A percentile compares a stretch with the other conserved stretches of the same genome.
phyloP scores from a whole-genome alignment of 2,329 filamentous ascomycete species.

The Nectriaceae sp. region DNA sequence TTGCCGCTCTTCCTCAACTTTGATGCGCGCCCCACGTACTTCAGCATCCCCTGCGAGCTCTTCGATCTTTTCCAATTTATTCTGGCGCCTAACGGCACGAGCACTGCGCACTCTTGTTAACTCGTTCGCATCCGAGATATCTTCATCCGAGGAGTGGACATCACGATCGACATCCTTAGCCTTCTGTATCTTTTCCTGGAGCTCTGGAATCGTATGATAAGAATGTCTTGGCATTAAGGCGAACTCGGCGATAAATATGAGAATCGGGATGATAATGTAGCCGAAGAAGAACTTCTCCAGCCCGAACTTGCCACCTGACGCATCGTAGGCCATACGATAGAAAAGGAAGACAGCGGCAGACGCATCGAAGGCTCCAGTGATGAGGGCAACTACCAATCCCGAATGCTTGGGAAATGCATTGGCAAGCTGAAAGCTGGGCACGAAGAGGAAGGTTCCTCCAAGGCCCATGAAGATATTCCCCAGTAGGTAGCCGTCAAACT shows the following conservation, averaged over 20 bases:
- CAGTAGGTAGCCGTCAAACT: conserved; percentile 71
- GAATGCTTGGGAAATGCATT: conserved; percentile 77
- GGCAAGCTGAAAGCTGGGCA: conserved; percentile 78
- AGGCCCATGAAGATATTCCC: conserved; percentile 76
- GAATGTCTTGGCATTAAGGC: conserved; percentile 41
- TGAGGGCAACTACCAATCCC: conserved; percentile 72
- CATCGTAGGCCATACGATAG: conserved; percentile 70
- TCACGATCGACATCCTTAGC: conserved; percentile 40
- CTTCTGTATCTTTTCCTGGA: conserved; percentile 42
- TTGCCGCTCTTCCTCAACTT: conserved; percentile 60
- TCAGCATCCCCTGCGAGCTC: conserved; percentile 60
- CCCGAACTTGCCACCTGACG: conserved; percentile 42
- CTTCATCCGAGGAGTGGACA: conserved; percentile 56
- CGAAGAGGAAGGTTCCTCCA: conserved; percentile 78
- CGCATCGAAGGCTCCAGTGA: conserved; percentile 81
- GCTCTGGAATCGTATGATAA: conserved; percentile 41
- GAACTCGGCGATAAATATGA: conserved; percentile 40
- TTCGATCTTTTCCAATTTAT: conserved; percentile 63
- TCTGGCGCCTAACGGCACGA: conserved; percentile 53
- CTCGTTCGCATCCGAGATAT: conserved; percentile 48
- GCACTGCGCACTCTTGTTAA: conserved; percentile 43
- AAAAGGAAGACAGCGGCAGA: conserved; percentile 76
- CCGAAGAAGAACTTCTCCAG: conserved; percentile 43
- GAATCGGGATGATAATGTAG: conserved; percentile 37
- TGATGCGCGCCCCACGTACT: conserved; percentile 55